Base-by-base conservation (phyloP, 768 basidiomycete genomes). In the Leccinum rimulosum region DNA sequence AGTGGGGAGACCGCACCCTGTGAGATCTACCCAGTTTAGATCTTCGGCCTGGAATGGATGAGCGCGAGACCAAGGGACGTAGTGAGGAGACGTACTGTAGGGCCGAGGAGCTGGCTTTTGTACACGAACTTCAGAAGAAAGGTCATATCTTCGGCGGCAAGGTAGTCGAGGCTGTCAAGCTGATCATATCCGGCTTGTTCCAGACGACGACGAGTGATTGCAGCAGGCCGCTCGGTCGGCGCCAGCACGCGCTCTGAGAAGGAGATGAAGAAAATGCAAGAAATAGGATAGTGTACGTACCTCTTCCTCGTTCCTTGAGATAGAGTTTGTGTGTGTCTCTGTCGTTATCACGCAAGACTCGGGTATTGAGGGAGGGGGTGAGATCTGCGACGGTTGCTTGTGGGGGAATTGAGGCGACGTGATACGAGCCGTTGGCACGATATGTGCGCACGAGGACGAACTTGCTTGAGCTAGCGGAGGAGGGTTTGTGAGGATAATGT, bases 81-180 rank as follows among this genome's bases (percentile, higher is more conserved):
- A 53, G 52, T 50, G 55, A 40, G 22, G 53, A 45, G 4, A 79
- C 85, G 55, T 70, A 89, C 88, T 61, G 83, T 73, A 50, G 84
- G 79, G 12, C 83, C 85, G 17, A 92, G 78, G 15, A 84, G 76
- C 61, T 86, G 85, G 65, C 83, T 88, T 70, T 95, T 93, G 75
- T 91, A 98, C 19, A 95, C 85, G 66, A 98, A 96, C 66, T 88
- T 90, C 71, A 93, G 82, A 27, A 99, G 79, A 69, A 95, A 95
- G 6, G 85, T 82, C 61, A 97, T 76, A 55, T 91, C 90, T 33
- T 92, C 89, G 5, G 83, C 83, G 0, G 87, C 88, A 7, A 97
- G 78, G 47, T 87, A 79, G 59, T 93, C 88, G 7, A 89, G 73
- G 43, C 88, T 86, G 70, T 99, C 96, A 17, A 83, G 80, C 22